Evolutionary conservation across 2,329 filamentous ascomycete genomes (phyloP).

Genomic region (Cryphonectria parasitica): DNA sequence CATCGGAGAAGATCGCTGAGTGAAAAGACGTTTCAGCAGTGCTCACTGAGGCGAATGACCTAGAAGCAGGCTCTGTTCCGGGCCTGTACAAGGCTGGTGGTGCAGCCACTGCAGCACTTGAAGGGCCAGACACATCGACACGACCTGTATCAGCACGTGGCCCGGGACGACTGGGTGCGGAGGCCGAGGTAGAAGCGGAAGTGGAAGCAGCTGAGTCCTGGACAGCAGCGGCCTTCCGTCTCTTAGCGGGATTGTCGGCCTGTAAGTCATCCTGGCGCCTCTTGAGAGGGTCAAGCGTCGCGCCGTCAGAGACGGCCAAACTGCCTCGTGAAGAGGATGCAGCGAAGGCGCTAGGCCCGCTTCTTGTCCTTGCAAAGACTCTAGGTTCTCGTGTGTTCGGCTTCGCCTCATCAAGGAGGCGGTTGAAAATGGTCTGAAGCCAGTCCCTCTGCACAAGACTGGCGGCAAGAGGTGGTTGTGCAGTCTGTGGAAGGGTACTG

Average conservation of each 20-base stretch:
- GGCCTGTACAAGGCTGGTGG: background rate
- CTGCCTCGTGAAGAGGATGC: background rate
- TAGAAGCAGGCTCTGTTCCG: constrained; percentile 30
- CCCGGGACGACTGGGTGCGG: constrained; percentile 15
- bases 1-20: constrained; percentile 40
- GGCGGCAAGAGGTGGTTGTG: constrained; percentile 27
- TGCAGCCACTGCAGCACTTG: background rate
- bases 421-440: constrained; percentile 35
- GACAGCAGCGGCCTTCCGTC: constrained; percentile 10
- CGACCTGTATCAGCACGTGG: constrained; percentile 15
- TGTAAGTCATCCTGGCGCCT: constrained; percentile 1
- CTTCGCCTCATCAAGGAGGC: constrained; percentile 29
- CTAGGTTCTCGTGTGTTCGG: background rate
- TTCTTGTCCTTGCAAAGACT: constrained; percentile 20
- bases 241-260: constrained; percentile 15
- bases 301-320: no score
- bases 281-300: background rate
- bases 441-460: constrained; percentile 29
- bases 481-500: constrained; percentile 27
- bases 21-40: constrained; percentile 40
- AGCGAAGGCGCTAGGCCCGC: constrained; percentile 21
- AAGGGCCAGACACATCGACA: no score
- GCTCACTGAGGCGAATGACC: constrained; percentile 37
- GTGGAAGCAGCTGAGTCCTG: background rate
- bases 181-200: background rate